These are phyloP conservation scores for Mortierella sp. DNA, from an alignment of 371 early-diverging fungal genomes.

Conservation along the genomic window DNA sequence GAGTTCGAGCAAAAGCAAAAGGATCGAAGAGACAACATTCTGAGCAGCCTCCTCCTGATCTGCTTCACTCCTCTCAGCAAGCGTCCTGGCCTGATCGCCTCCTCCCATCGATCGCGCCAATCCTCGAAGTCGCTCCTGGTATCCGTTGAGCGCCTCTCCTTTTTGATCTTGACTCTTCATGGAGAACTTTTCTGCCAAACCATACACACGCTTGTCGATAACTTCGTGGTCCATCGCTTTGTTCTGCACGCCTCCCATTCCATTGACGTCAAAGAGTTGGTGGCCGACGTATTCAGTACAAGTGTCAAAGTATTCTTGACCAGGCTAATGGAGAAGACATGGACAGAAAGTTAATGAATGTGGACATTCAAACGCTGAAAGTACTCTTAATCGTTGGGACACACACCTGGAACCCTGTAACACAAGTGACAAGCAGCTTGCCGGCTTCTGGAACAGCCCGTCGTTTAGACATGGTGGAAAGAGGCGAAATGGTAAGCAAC, in stretches of 20 bases:
- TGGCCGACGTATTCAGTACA: conserved; percentile 28
- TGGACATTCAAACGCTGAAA: background rate
- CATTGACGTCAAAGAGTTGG: conserved; percentile 42
- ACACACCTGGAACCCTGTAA: conserved; percentile 37
- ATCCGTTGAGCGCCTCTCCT: conserved; percentile 29
- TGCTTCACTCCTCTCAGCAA: conserved; percentile 22
- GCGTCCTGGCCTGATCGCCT: conserved; percentile 17
- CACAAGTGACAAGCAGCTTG: conserved; percentile 20
- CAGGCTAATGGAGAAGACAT: conserved; percentile 15
- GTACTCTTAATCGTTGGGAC: background rate
- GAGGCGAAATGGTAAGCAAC: background rate
- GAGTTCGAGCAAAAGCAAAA: conserved; percentile 38
- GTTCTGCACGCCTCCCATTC: conserved; percentile 41
- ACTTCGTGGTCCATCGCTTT: conserved; percentile 34
- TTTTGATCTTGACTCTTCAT: conserved; percentile 31
- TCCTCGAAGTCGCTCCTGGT: conserved; percentile 18
- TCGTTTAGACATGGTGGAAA: conserved; percentile 13
- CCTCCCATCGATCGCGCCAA: conserved; percentile 30
- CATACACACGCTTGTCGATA: conserved; percentile 32
- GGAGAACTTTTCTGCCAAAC: conserved; percentile 41
- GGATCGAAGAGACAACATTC: conserved; percentile 42
- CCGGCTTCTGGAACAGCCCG: conserved; percentile 34
- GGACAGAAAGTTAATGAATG: background rate
- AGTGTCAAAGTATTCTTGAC: conserved; percentile 33
- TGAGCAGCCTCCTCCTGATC: conserved; percentile 40